Conservation (phyloP, 2,329 filamentous ascomycete species). For the Aspergillus costaricaensis region DNA sequence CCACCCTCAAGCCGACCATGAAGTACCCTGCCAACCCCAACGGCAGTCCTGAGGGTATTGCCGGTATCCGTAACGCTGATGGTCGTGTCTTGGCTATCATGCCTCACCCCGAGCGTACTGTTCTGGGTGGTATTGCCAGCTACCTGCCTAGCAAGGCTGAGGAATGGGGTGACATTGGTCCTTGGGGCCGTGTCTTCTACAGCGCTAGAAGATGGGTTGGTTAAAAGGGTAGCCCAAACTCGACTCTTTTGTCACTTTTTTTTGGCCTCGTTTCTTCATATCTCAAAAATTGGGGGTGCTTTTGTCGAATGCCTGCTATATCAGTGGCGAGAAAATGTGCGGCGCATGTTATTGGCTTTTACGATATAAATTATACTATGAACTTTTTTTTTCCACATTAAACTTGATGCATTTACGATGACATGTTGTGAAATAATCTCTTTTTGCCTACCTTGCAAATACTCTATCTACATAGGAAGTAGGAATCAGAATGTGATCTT, state of each 20-base stretch:
- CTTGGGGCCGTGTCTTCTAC: slow-evolving; percentile 84
- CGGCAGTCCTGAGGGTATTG: slow-evolving; percentile 78
- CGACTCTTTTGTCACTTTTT: background rate
- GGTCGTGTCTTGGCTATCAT: slow-evolving; percentile 85
- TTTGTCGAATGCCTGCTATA: background rate
- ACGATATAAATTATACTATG: slow-evolving; percentile 7
- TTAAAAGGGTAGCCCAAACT: slow-evolving; percentile 31
- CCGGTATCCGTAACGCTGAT: slow-evolving; percentile 74
- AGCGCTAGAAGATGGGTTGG: slow-evolving; percentile 88
- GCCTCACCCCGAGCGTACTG: slow-evolving; percentile 91
- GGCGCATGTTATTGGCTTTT: background rate
- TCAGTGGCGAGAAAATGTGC: background rate
- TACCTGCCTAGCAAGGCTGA: slow-evolving; percentile 67
- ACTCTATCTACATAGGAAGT: background rate
- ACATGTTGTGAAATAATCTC: slow-evolving; percentile 2
- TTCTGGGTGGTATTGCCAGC: slow-evolving; percentile 75
- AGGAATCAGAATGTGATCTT: slow-evolving; percentile 4
- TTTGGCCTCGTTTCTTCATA: background rate
- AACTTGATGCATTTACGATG: slow-evolving; percentile 1
- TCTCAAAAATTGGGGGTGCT: background rate
- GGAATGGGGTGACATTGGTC: slow-evolving; percentile 78
- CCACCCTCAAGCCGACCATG: slow-evolving; percentile 68
- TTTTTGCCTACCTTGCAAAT: background rate
- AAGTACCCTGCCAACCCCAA: slow-evolving; percentile 89
- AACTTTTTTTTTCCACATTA: background rate